Evolutionary conservation across 2,329 filamentous ascomycete genomes (phyloP), one percentile per base, ranked within the genome.

Genomic region (Teratosphaeriaceae sp.): DNA sequence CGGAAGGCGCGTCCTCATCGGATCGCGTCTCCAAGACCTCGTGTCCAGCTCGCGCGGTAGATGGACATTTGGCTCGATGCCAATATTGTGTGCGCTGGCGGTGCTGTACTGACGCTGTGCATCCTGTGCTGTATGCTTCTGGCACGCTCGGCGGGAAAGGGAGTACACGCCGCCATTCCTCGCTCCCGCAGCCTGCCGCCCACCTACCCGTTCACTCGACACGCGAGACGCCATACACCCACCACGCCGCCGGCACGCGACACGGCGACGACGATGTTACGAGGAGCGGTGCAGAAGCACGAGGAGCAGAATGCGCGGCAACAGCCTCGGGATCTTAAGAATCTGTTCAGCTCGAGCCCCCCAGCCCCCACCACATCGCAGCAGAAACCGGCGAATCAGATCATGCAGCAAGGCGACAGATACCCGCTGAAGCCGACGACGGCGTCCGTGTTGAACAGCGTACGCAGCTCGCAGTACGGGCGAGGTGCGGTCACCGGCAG

Each of bases 301-400:
- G 56, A 66, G 45, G 56, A 64, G 42, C 54, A 60, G 46, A 51
- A 52, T 8, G 56, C 60, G 22, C 50, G 50, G 54, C 11, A 50
- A 51, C 44, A 61, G 19, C 4, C 16, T 51, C 44, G 44, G 40
- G 39, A 56, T n/a, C 55, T 68, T 3, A 78, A 79, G 58, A 69
- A 75, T 44, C 64, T 76, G 13, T 77, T 80, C 49, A 71, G 76
- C 19, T 44, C 44, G 21, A 52, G 47, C 34, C 45, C 46, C 4
- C 45, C 50, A 22, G 21, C 21, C 23, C n/a, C 24, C 31, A 34
- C 15, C 31, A 26, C 43, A 19, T 31, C 37, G 8, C 39, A 37
- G 26, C 35, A 40, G 20, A 45, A 42, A 31, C 38, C 42, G 13
- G 19, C 29, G 15, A 43, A 34, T 18, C 42, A 42, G 27, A 21